Evolutionary conservation across 192 early-diverging fungal genomes (phyloP), one percentile per base, ranked within the genome.

Genomic region (Rhizoclosmatium globosum): DNA sequence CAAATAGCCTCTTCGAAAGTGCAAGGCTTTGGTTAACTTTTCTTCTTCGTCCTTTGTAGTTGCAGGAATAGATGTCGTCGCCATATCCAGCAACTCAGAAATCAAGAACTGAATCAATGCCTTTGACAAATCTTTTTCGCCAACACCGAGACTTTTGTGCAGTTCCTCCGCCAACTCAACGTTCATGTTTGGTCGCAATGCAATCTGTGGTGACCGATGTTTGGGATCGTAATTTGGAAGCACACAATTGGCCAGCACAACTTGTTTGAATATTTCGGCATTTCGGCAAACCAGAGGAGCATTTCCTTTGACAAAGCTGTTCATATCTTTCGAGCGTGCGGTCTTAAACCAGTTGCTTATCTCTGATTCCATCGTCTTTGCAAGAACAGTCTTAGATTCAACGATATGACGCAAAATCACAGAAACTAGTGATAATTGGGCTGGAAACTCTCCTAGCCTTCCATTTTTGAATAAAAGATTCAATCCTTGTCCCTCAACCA

Each of bases 341-440:
- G 87, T 85, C 53, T 90, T 87, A 31, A 96, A 91, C 92, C 92
- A 95, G 31, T 83, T 87, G 31, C 82, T 88, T 3, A 97, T 90
- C 77, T 96, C 92, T 47, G 89, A 81, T 70, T 93, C 92, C 90
- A 98, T 94, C 4, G 88, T 82, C 50, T 79, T 72, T 71, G 85
- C 82, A 65, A 97, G 80, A 1, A 93, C 86, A 2, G 80, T 80
- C 19, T 82, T 71, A 72, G 91, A 88, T 81, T 99, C 97, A 71
- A 97, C 87, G 15, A 94, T 89, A 77, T 99, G 95, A 2, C 96
- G 90, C 65, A 99, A 76, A n/a, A 99, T 94, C 78, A 97, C 93
- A 21, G 94, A 83, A 9, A 93, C 87, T 58, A 97, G 88, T 47
- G 91, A 89, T 56, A 92, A 92, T 68, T 96, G 94, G 17, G 94